Evolutionary conservation across 176 grass and related monocot species (phyloP), one percentile per base, ranked within the genome.

Genomic region (Bothriochloa decipiens): DNA sequence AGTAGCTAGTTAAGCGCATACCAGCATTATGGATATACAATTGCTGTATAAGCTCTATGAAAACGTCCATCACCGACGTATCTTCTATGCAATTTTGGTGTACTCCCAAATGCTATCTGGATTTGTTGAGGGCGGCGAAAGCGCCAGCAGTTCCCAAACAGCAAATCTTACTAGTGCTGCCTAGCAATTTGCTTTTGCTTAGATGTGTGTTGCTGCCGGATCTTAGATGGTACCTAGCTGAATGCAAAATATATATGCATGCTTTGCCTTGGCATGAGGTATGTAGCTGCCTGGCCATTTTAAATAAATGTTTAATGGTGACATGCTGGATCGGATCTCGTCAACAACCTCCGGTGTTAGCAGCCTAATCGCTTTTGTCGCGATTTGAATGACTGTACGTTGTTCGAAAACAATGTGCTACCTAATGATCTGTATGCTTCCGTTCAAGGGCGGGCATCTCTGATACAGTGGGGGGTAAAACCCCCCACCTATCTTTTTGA

Each of bases 321-420:
- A 72, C 22, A 64, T 16, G 27, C 37, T 7, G 50, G 47, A 74
- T 57, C 72, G 66, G 49, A 69, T 81, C 70, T 62, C 66, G 81
- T 82, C 62, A 75, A 47, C 62, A 75, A 47, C 61, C 72, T 27
- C 18, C 9, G 65, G 83, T 86, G 83, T 89, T 86, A 86, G 78
- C 72, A 55, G 39, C 63, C 40, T 88, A 84, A 84, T 80, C 45
- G 20, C 78, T 81, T 69, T 69, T 22, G 28, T 37, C 2, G 28
- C 7, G 22, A n/a, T 43, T 71, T 42, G 72, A 68, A 27, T 80
- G 60, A 37, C 85, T 70, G 29, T 76, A 12, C 5, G 58, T 0
- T 72, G 55, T 72, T 29, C 64, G 83, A 82, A 86, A 89, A 82
- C 71, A 82, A 81, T 77, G 78, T 86, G 78, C 55, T 50, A 86